Percentiles rank a stretch among this genome's conserved stretches.
phyloP scores from a whole-genome alignment of 495 filamentous ascomycete genomes.

The Aspergillus wentii region DNA sequence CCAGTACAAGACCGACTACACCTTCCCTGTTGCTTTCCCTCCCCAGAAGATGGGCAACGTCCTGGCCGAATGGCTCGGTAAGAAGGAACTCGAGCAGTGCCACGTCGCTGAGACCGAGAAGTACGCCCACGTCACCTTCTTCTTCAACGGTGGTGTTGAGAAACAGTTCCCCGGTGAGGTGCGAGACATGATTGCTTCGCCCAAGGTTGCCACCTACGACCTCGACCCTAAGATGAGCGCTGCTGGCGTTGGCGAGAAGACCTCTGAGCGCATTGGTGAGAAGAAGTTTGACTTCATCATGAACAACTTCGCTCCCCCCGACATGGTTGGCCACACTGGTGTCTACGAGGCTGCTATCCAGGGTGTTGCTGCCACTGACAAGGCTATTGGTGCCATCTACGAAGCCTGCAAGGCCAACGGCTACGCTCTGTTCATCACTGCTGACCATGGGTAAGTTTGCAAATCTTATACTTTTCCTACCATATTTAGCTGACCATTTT shows the following conservation, averaged over 20 bases:
- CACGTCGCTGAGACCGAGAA: slow-evolving; percentile 99
- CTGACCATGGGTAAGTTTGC: slow-evolving; percentile 76
- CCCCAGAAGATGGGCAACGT: slow-evolving; percentile 97
- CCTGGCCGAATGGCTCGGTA: slow-evolving; percentile 88
- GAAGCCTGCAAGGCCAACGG: slow-evolving; percentile 89
- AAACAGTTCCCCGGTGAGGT: slow-evolving; percentile 90
- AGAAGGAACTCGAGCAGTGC: slow-evolving; percentile 83
- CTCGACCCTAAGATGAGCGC: slow-evolving; percentile 95
- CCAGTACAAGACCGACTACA: slow-evolving; percentile 93
- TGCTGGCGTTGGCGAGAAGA: slow-evolving; percentile 77
- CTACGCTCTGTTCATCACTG: slow-evolving; percentile 89
- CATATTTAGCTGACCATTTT: slow-evolving; percentile 1
- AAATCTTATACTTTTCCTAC: neutral
- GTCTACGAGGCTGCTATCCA: slow-evolving; percentile 94
- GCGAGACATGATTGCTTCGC: slow-evolving; percentile 69
- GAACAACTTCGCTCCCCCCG: slow-evolving; percentile 99
- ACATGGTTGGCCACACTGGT: slow-evolving; percentile 99
- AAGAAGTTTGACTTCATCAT: slow-evolving; percentile 89
- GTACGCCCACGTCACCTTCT: slow-evolving; percentile 98
- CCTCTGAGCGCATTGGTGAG: slow-evolving; percentile 75
- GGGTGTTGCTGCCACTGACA: slow-evolving; percentile 80
- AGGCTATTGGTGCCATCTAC: slow-evolving; percentile 85
- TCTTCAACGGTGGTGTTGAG: slow-evolving; percentile 99
- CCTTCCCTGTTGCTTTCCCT: slow-evolving; percentile 88
- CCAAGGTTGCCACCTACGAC: slow-evolving; percentile 92